These are phyloP conservation scores for Colletotrichum navitas DNA, from an alignment of 2,329 filamentous ascomycete genomes.

Conservation along the genomic window DNA sequence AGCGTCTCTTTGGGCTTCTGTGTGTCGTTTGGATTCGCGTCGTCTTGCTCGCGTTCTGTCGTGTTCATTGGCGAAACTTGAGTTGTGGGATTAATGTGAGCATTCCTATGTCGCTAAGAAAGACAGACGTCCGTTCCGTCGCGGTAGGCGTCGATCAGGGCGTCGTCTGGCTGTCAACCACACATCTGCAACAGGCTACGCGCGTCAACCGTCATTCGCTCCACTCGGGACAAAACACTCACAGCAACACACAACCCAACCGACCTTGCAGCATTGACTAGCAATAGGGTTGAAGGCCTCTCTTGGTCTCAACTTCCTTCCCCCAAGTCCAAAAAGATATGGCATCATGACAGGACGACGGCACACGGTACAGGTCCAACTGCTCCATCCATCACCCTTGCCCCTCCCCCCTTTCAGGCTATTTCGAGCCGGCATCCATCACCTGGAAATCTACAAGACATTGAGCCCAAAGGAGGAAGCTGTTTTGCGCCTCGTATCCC, in stretches of 20 bases:
- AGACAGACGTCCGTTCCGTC: conserved; percentile 39
- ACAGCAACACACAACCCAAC: conserved; percentile 25
- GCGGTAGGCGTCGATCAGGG: conserved; percentile 34
- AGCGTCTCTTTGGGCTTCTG: conserved; percentile 11
- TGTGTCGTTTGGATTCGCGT: conserved; percentile 2
- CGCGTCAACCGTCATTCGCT: conserved; percentile 37
- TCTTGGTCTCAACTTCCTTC: not conserved
- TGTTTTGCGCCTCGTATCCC: conserved; percentile 26
- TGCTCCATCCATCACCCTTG: conserved; percentile 26
- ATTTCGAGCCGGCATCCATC: conserved; percentile 21
- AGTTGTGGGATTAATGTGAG: conserved; percentile 32
- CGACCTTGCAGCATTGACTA: conserved; percentile 24
- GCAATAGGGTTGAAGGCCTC: conserved; percentile 1
- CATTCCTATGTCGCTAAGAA: conserved; percentile 27
- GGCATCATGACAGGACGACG: conserved; percentile 4
- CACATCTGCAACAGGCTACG: conserved; percentile 38
- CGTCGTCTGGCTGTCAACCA: conserved; percentile 33
- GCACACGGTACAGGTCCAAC: conserved; percentile 6
- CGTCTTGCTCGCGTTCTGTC: not conserved
- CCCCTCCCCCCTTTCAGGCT: conserved; percentile 3
- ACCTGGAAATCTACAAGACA: conserved; percentile 1
- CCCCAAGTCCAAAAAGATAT: conserved; percentile 12
- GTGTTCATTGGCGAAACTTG: conserved; percentile 17
- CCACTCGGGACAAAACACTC: conserved; percentile 25
- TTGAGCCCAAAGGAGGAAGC: not conserved